Evolutionary conservation across 192 early-diverging fungal genomes (phyloP).

Genomic region (Cetraspora pellucida): DNA sequence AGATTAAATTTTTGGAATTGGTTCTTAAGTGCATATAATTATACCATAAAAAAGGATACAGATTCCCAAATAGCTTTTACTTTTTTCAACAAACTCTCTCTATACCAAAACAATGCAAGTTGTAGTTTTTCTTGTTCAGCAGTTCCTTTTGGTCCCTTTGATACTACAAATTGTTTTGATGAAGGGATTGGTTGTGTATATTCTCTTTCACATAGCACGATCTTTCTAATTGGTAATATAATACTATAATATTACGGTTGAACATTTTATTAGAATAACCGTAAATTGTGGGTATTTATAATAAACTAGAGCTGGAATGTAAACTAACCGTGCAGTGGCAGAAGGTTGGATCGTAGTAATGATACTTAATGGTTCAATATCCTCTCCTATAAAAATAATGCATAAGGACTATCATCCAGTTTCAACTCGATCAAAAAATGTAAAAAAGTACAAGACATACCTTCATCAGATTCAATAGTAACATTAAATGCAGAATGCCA

Average conservation of each 20-base stretch:
- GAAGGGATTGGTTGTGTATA: slow-evolving; percentile 65
- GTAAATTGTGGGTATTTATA: too few relatives aligned
- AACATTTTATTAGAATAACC: background rate
- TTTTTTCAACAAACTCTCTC: slow-evolving; percentile 63
- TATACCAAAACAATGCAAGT: slow-evolving; percentile 74
- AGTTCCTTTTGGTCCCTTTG: slow-evolving; percentile 52
- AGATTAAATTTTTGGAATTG: background rate
- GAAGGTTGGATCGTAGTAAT: slow-evolving; percentile 39
- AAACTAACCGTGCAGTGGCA: slow-evolving; percentile 33
- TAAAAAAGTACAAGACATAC: slow-evolving; percentile 33
- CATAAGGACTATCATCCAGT: background rate
- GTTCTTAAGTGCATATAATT: background rate
- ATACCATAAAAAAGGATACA: slow-evolving; percentile 33
- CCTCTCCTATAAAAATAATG: slow-evolving; percentile 28
- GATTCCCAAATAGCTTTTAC: slow-evolving; percentile 52
- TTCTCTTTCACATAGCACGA: slow-evolving; percentile 53
- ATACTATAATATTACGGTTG: slow-evolving; percentile 47
- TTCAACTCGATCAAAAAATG: too few relatives aligned
- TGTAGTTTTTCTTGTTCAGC: slow-evolving; percentile 58
- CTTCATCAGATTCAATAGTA: slow-evolving; percentile 69
- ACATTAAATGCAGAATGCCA: slow-evolving; percentile 77
- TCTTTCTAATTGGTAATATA: slow-evolving; percentile 65
- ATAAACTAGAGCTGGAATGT: background rate
- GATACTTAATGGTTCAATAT: background rate
- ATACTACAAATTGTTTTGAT: slow-evolving; percentile 80